Evolutionary conservation across 1,284 basidiomycete species (phyloP), one percentile per base, ranked within the genome.

Genomic region (Sporisorium iseilematis-ciliati): DNA sequence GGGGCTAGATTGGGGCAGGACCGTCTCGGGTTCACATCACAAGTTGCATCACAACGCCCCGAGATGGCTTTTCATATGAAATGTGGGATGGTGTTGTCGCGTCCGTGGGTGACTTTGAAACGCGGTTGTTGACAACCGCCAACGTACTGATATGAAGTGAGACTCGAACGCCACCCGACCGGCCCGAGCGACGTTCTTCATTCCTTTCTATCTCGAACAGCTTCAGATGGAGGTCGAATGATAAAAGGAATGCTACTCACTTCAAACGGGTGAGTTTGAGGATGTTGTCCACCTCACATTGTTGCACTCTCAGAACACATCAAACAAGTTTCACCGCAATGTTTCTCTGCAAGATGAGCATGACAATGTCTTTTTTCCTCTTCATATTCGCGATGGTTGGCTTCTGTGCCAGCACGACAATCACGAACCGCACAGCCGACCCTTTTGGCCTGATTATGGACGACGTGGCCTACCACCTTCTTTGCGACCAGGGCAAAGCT

Each of bases 381-480:
- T 10, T 55, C n/a, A 20, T 42, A 4, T 11, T 45, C 14, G 12
- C 14, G 10, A 4, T 55, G 12, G 4, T 43, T 12, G 26, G 41
- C 41, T 14, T 33, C 29, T 33, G 53, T 23, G 23, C 20, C n/a
- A 35, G 53, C 26, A 23, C n/a, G n/a, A 21, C 11, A 4, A 21
- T 40, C 20, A 16, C 14, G n/a, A 33, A 20, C 11, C 42, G 41
- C 18, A 23, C 26, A 31, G 29, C 38, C 18, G 26, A 38, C 33
- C 7, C 46, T 31, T 50, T 46, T 25, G 31, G 56, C 35, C 56
- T 49, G 23, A 18, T 49, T 10, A 10, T 3, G 21, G 7, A 54
- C 41, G 52, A 54, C 12, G 41, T 29, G 7, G 52, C 52, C n/a
- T 54, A 60, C n/a, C 59, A 54, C 26, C 40, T 29, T 1, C 35